These are phyloP conservation scores for Chlorella sp. DNA, from an alignment of 139 green algal species.

Conservation along the genomic window DNA sequence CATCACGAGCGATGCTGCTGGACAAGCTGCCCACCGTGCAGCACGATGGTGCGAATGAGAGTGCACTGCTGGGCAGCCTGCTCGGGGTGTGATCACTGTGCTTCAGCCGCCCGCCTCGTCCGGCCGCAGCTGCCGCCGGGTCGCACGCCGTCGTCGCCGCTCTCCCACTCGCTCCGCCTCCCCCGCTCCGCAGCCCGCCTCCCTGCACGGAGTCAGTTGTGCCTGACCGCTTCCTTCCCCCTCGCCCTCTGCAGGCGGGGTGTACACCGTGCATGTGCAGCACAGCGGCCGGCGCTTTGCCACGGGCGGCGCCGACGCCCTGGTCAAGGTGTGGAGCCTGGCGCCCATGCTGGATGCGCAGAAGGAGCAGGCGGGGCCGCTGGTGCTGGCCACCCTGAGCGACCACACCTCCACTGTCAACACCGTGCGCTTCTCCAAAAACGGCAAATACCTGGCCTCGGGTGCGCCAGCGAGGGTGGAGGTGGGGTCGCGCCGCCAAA, in stretches of 20 bases:
- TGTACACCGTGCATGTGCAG: conserved; percentile 79
- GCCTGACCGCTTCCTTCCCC: not conserved
- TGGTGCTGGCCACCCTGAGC: conserved; percentile 77
- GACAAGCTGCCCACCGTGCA: no score
- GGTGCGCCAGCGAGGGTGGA: not conserved
- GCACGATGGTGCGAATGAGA: no score
- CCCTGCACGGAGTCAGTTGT: no score
- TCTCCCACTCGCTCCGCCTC: no score
- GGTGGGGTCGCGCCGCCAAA: no score
- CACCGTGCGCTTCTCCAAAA: conserved; percentile 80
- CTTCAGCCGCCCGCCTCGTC: no score
- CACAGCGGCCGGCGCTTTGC: conserved; percentile 66
- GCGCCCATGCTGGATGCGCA: conserved; percentile 58
- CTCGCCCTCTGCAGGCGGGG: conserved; percentile 40
- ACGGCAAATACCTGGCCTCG: conserved; percentile 54
- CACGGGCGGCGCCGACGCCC: conserved; percentile 73
- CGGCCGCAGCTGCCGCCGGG: no score
- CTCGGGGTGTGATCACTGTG: no score
- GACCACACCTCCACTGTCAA: conserved; percentile 84
- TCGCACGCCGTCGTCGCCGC: no score
- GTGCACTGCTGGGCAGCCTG: no score
- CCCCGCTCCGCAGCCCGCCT: no score
- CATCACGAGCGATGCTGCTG: no score
- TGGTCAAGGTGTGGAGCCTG: conserved; percentile 80
- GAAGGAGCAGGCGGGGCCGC: conserved; percentile 60